Evolutionary conservation across 2,329 filamentous ascomycete genomes (phyloP).

Genomic region (Exophiala alcalophila): DNA sequence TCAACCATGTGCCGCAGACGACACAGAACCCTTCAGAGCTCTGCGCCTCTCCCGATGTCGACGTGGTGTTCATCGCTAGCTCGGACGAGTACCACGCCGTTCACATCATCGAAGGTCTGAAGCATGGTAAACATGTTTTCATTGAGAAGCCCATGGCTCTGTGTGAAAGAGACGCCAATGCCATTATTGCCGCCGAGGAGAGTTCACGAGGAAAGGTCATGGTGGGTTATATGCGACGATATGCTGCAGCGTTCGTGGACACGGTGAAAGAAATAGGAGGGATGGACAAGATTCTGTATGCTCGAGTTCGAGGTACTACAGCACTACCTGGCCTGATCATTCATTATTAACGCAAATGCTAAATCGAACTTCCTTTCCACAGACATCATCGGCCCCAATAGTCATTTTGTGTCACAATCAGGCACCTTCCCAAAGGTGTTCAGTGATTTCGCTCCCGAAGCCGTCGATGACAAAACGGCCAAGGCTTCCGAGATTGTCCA

Average conservation of each 20-base stretch:
- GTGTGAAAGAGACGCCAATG: conserved; percentile 45
- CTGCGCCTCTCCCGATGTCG: conserved; percentile 43
- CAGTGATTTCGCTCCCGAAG: conserved; percentile 39
- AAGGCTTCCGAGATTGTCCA: conserved; percentile 32
- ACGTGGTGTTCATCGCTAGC: conserved; percentile 56
- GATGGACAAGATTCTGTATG: conserved; percentile 56
- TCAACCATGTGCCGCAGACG: conserved; percentile 36
- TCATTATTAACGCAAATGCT: not conserved
- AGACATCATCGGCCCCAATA: conserved; percentile 57
- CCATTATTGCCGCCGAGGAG: conserved; percentile 51
- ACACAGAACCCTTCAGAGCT: conserved; percentile 38
- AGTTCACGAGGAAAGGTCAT: conserved; percentile 49
- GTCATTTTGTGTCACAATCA: conserved; percentile 34
- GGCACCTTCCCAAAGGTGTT: conserved; percentile 33
- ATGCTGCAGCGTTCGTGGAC: conserved; percentile 54
- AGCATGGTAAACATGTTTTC: conserved; percentile 55
- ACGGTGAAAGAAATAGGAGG: conserved; percentile 54
- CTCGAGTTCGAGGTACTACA: conserved; percentile 35
- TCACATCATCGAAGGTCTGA: conserved; percentile 52
- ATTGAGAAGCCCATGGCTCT: conserved; percentile 60
- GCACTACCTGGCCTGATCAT: not conserved
- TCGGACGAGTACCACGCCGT: conserved; percentile 55
- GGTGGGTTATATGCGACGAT: conserved; percentile 62
- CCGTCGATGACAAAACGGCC: conserved; percentile 28
- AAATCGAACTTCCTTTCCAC: conserved; percentile 27